A percentile compares a stretch with the other conserved stretches of the same genome.
Evolutionary conservation across 441 rosid species (phyloP).

Genomic region (Gossypium davidsonii): DNA sequence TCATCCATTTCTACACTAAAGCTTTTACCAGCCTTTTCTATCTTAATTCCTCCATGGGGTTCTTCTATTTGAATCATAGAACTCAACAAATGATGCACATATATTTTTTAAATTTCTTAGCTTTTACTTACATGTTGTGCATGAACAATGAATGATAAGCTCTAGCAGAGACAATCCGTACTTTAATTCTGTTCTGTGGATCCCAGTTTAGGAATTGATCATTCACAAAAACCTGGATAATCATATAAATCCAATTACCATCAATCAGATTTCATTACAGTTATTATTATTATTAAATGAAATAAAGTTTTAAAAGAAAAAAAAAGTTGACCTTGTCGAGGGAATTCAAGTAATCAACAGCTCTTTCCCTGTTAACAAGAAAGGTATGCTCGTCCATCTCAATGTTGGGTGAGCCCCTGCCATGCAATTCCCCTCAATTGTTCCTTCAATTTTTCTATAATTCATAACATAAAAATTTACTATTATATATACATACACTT

Average conservation of each 20-base stretch:
- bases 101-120: not conserved
- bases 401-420: conserved; percentile 89
- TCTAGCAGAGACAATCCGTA: conserved; percentile 91
- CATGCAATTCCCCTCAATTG: not conserved
- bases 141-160: conserved; percentile 95
- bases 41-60: not conserved
- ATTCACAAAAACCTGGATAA: conserved; percentile 72
- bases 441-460: not conserved
- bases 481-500: conserved; percentile 23
- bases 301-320: not conserved
- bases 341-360: conserved; percentile 91
- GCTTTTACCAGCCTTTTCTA: conserved; percentile 9
- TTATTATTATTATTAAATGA: no score
- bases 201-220: conserved; percentile 96
- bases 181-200: conserved; percentile 77
- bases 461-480: not conserved
- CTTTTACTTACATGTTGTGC: conserved; percentile 89
- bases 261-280: not conserved
- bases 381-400: conserved; percentile 93
- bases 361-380: conserved; percentile 86
- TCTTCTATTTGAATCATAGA: conserved; percentile 1
- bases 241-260: not conserved
- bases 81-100: not conserved
- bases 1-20: conserved; percentile 22
- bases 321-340: conserved; percentile 57